A percentile compares a stretch with the other conserved stretches of the same genome.
Conservation (phyloP, 148 eudicot species). For the Camellia granthamiana region DNA sequence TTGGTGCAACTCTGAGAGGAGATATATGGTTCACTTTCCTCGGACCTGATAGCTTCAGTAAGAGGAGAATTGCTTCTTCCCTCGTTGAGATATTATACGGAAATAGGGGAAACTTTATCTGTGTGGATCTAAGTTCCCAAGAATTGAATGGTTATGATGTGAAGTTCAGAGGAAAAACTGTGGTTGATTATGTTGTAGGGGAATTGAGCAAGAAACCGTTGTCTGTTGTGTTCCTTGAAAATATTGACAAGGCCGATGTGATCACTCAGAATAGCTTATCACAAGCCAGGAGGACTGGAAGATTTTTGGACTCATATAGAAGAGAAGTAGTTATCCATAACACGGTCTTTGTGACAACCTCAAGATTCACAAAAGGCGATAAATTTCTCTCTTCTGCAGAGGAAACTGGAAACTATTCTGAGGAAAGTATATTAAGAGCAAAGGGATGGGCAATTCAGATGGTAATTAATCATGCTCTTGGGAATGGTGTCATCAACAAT, state of each 20-base stretch:
- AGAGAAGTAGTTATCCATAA: constrained; percentile 57
- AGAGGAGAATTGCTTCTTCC: constrained; percentile 53
- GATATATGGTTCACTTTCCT: constrained; percentile 65
- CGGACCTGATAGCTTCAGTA: constrained; percentile 63
- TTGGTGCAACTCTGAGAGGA: constrained; percentile 41
- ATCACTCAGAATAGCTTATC: constrained; percentile 52
- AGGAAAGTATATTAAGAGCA: constrained; percentile 47
- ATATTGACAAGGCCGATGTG: constrained; percentile 57
- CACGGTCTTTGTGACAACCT: constrained; percentile 42
- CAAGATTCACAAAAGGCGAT: constrained; percentile 18
- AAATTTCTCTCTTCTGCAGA: constrained; percentile 17
- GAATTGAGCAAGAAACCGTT: constrained; percentile 52
- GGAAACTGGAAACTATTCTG: constrained; percentile 28
- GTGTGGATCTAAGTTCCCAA: constrained; percentile 41
- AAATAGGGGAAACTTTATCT: constrained; percentile 37
- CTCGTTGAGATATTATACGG: constrained; percentile 63
- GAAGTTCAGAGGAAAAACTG: constrained; percentile 50
- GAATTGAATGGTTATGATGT: constrained; percentile 22
- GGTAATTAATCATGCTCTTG: constrained; percentile 32
- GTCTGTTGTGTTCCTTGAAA: constrained; percentile 68
- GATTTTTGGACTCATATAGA: constrained; percentile 60
- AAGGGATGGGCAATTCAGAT: constrained; percentile 52
- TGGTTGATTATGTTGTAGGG: constrained; percentile 59
- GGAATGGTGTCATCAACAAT: constrained; percentile 16
- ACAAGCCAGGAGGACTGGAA: constrained; percentile 59